Percentiles rank a stretch among this genome's conserved stretches.
Evolutionary conservation across 495 filamentous ascomycete species (phyloP).

Genomic region (Sabuloglossum arenarium): DNA sequence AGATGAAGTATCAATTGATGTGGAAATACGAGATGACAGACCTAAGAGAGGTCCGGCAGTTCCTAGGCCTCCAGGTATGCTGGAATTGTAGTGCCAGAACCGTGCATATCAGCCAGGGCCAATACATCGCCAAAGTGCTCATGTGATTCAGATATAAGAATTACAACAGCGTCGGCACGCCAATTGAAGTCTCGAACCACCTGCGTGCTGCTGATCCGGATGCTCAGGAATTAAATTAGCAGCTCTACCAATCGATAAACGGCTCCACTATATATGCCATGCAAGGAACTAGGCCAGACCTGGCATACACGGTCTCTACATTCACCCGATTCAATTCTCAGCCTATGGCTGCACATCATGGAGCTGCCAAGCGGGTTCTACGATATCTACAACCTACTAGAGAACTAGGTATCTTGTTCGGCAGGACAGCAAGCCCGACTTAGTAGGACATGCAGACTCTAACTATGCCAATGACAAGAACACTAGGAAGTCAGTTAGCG

Average conservation of each 20-base stretch:
- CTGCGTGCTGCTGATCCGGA: background rate
- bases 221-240: background rate
- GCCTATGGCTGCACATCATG: background rate
- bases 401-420: background rate
- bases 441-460: slow-evolving; percentile 1
- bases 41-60: background rate
- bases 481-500: background rate
- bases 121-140: background rate
- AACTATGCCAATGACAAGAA: slow-evolving; percentile 5
- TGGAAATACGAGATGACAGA: background rate
- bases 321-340: slow-evolving; percentile 1
- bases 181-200: background rate
- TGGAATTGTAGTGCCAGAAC: background rate
- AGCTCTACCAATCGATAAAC: slow-evolving; percentile 2
- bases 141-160: background rate
- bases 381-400: slow-evolving; percentile 7
- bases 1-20: background rate
- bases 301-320: background rate
- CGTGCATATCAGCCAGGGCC: background rate
- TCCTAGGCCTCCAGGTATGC: background rate
- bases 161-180: background rate
- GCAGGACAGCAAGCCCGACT: background rate
- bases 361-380: slow-evolving; percentile 6
- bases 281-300: slow-evolving; percentile 1
- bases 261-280: slow-evolving; percentile 8